phyloP scores from a whole-genome alignment of 345 rosid species.

The Reutealis trisperma region DNA sequence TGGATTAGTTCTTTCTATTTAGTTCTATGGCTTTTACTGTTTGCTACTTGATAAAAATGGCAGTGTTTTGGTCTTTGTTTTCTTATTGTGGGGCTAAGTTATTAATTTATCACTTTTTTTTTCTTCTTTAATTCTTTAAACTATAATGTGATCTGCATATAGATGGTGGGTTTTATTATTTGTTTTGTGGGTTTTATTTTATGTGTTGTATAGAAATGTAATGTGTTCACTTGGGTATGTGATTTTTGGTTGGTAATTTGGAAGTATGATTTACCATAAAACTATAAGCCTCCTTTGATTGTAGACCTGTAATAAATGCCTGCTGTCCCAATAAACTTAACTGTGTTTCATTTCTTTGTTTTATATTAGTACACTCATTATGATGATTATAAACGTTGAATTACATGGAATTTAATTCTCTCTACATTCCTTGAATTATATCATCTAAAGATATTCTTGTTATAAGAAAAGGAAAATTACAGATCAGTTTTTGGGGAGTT shows the following conservation, averaged over 20 bases:
- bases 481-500: neutral
- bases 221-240: neutral
- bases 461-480: neutral
- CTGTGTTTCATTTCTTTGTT: neutral
- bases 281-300: neutral
- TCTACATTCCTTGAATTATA: neutral
- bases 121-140: neutral
- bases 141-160: constrained; percentile 21
- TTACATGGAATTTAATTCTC: neutral
- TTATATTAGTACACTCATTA: neutral
- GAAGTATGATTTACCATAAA: neutral
- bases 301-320: neutral
- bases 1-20: neutral
- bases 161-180: constrained; percentile 1
- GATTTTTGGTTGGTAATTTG: neutral
- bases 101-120: neutral
- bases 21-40: constrained; percentile 13
- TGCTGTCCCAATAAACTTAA: neutral
- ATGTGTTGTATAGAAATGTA: neutral
- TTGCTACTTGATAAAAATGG: constrained; percentile 10
- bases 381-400: neutral
- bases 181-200: neutral
- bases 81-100: neutral
- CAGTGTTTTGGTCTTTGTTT: neutral
- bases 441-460: neutral